phyloP scores from a whole-genome alignment of 805 yeast species.

The Spathaspora hagerdaliae region DNA sequence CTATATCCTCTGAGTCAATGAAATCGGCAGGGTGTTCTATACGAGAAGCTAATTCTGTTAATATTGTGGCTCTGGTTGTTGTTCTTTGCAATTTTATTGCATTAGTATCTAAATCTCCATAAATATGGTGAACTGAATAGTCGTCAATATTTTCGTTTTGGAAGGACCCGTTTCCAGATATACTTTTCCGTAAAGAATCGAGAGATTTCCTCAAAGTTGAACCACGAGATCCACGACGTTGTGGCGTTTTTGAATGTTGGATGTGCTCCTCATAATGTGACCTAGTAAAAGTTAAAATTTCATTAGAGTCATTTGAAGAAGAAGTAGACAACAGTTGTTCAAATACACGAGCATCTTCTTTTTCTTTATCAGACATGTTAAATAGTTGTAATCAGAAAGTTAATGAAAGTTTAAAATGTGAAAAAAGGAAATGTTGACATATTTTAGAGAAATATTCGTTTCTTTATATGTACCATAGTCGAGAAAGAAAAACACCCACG shows the following conservation, averaged over 20 bases:
- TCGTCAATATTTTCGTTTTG: conserved; percentile 3
- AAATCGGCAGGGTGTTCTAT: neutral
- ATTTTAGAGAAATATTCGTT: too few species aligned
- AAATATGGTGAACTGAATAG: conserved; percentile 25
- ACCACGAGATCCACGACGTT: conserved; percentile 7
- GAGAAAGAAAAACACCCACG: too few species aligned
- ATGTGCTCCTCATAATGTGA: conserved; percentile 5
- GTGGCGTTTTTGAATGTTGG: neutral
- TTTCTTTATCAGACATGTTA: conserved; percentile 3
- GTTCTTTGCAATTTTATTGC: conserved; percentile 28
- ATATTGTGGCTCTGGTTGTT: conserved; percentile 28
- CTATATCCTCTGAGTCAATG: conserved; percentile 4
- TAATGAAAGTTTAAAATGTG: too few species aligned
- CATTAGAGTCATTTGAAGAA: conserved; percentile 10
- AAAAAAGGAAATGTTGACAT: too few species aligned
- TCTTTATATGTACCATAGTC: too few species aligned
- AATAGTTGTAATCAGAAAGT: too few species aligned
- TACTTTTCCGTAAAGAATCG: conserved; percentile 14
- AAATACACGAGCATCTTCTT: conserved; percentile 2
- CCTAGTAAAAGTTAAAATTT: conserved; percentile 12
- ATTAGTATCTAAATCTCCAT: conserved; percentile 25
- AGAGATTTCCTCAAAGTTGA: conserved; percentile 11
- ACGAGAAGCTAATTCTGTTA: conserved; percentile 7
- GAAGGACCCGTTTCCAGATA: conserved; percentile 9
- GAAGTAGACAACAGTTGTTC: conserved; percentile 6